These are phyloP conservation scores for Ustilago trichophora DNA, from an alignment of 1,284 basidiomycete species.

Conservation along the genomic window DNA sequence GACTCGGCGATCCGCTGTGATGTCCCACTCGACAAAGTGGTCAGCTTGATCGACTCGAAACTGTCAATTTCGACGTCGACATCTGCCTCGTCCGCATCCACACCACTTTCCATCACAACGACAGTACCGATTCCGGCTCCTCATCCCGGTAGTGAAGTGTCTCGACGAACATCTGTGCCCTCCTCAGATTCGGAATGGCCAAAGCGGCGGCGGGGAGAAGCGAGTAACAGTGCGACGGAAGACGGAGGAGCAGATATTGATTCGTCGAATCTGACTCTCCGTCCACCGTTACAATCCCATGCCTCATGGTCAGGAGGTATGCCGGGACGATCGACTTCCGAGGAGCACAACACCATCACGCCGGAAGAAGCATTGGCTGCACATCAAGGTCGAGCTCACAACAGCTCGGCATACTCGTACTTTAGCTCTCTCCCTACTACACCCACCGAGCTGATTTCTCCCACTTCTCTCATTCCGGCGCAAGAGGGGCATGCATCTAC, in stretches of 20 bases:
- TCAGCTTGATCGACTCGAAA: conserved; percentile 18
- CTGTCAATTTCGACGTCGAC: conserved; percentile 10
- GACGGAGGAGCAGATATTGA: conserved; percentile 3
- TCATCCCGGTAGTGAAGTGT: too few species aligned
- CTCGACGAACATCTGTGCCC: not conserved
- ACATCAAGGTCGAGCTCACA: conserved; percentile 1
- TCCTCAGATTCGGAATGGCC: conserved; percentile 14
- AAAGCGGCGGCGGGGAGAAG: not conserved
- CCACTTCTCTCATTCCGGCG: not conserved
- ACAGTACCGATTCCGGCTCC: too few species aligned
- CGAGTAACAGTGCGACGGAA: not conserved
- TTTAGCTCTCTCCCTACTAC: conserved; percentile 34
- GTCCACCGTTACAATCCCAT: conserved; percentile 6
- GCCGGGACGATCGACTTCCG: conserved; percentile 6
- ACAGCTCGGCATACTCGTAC: conserved; percentile 13
- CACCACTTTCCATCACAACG: conserved; percentile 11
- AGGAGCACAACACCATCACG: conserved; percentile 13
- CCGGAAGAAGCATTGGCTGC: conserved; percentile 6
- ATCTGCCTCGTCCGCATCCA: conserved; percentile 15
- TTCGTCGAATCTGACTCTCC: conserved; percentile 5
- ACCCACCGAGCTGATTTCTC: conserved; percentile 12
- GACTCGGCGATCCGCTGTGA: conserved; percentile 24
- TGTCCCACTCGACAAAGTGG: conserved; percentile 20
- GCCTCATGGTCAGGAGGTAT: conserved; percentile 1
- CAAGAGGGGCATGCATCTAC: conserved; percentile 10